Percentiles rank a stretch among this genome's conserved stretches.
Evolutionary conservation across 2,329 filamentous ascomycete species (phyloP).

Genomic region (Monilinia vaccinii-corymbosi): DNA sequence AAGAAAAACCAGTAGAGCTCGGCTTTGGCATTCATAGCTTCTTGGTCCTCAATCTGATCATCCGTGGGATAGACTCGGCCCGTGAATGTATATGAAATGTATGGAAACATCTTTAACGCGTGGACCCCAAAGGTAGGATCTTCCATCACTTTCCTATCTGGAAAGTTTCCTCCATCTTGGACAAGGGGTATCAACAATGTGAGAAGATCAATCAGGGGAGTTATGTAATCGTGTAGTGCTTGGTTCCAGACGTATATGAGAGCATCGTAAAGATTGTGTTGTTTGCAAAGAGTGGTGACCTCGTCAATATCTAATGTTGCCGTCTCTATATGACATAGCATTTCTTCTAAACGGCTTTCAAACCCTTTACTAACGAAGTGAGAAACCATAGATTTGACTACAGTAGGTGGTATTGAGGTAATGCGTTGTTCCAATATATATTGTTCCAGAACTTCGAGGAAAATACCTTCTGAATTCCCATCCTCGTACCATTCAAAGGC

Average conservation of each 20-base stretch:
- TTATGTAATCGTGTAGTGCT: conserved; percentile 80
- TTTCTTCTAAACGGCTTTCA: conserved; percentile 76
- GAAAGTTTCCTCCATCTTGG: conserved; percentile 43
- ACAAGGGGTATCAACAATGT: conserved; percentile 54
- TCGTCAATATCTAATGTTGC: conserved; percentile 89
- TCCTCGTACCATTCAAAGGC: conserved; percentile 89
- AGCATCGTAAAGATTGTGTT: conserved; percentile 87
- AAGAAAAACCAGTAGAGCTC: conserved; percentile 92
- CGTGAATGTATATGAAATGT: conserved; percentile 84
- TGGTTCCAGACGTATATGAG: conserved; percentile 96
- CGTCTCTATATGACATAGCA: conserved; percentile 89
- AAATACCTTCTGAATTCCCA: conserved; percentile 60
- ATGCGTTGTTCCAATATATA: conserved; percentile 76
- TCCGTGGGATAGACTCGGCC: conserved; percentile 88
- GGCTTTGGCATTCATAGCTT: conserved; percentile 68
- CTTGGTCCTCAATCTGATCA: conserved; percentile 60
- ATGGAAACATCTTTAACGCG: conserved; percentile 87
- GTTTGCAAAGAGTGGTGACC: conserved; percentile 81
- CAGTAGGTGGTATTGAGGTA: conserved; percentile 64
- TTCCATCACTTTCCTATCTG: conserved; percentile 45
- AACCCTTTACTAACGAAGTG: conserved; percentile 71
- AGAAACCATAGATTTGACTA: conserved; percentile 77
- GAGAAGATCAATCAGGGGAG: conserved; percentile 77
- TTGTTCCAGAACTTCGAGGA: conserved; percentile 80
- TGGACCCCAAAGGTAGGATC: conserved; percentile 56